Evolutionary conservation across 768 basidiomycete genomes (phyloP), one percentile per base, ranked within the genome.

Genomic region (Astraeus odoratus): DNA sequence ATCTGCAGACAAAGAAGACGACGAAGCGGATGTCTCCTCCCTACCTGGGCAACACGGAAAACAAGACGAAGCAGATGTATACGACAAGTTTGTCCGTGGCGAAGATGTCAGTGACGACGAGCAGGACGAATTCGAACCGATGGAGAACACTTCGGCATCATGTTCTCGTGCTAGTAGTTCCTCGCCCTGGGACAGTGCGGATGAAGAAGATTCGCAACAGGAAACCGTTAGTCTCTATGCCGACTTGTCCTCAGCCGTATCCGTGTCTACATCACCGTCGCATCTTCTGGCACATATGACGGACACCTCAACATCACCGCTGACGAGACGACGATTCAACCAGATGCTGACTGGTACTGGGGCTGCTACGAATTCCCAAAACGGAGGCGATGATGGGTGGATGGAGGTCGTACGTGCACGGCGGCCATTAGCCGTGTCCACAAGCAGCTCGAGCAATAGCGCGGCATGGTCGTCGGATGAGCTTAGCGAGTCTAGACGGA

Each of bases 21-120:
- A 29, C 16, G 39, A 16, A n/a, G 48, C 43, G 30, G 24, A 19
- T 30, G 22, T 43, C 19, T 25, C 23, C 30, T n/a, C 34, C 49
- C 44, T 42, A 53, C 45, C 34, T 39, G 37, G 39, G 10, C 50
- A 47, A 22, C 29, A 20, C 25, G 52, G 29, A 20, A 55, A 51
- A n/a, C 50, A 49, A 35, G 65, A 51, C 19, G 69, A 71, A 4
- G 63, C 56, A 22, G 69, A 71, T 29, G 46, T 74, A 2, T 85
- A 84, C 57, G 60, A 64, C 47, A 67, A 74, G 25, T 86, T 86
- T 53, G 62, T 84, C 49, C 67, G 73, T 13, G 84, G 81, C 9
- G 82, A 84, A 43, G 66, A 56, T 5, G 55, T 78, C 15, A 70
- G 65, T 46, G 76, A 77, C 45, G 74, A 76, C 39, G 74, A 74